Evolutionary conservation across 1,284 basidiomycete species (phyloP).

Genomic region (Xanthoconium separans): DNA sequence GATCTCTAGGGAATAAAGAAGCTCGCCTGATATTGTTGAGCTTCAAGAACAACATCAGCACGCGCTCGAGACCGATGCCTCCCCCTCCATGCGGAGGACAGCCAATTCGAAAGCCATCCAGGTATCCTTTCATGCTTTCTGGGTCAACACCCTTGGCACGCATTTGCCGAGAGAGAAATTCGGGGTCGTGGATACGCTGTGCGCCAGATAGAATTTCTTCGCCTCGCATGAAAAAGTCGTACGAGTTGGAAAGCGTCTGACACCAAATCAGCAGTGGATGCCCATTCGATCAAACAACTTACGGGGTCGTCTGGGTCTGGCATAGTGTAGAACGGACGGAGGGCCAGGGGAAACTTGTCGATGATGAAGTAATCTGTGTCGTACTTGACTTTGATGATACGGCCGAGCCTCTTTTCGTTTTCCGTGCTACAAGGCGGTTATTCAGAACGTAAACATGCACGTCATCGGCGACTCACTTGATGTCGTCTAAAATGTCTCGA

Average conservation of each 20-base stretch:
- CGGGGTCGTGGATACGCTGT: slow-evolving; percentile 93
- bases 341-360: slow-evolving; percentile 92
- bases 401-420: slow-evolving; percentile 91
- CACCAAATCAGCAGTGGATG: slow-evolving; percentile 5
- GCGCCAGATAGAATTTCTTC: slow-evolving; percentile 98
- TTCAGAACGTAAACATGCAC: slow-evolving; percentile 4
- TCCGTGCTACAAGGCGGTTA: slow-evolving; percentile 60
- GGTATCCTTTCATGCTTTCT: slow-evolving; percentile 84
- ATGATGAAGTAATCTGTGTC: slow-evolving; percentile 97
- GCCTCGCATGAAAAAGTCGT: slow-evolving; percentile 99
- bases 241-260: slow-evolving; percentile 92
- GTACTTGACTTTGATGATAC: slow-evolving; percentile 88
- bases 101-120: slow-evolving; percentile 94
- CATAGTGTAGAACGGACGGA: slow-evolving; percentile 99
- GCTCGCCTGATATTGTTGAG: slow-evolving; percentile 94
- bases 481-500: slow-evolving; percentile 77
- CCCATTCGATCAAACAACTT: slow-evolving; percentile 29
- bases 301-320: slow-evolving; percentile 88
- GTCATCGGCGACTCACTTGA: slow-evolving; percentile 58
- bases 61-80: slow-evolving; percentile 90
- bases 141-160: slow-evolving; percentile 79
- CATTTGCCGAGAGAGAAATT: slow-evolving; percentile 84
- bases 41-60: slow-evolving; percentile 94
- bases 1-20: slow-evolving; percentile 94
- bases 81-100: slow-evolving; percentile 89